Conservation (phyloP, 2,329 filamentous ascomycete species). For the Monosporascus sp. region DNA sequence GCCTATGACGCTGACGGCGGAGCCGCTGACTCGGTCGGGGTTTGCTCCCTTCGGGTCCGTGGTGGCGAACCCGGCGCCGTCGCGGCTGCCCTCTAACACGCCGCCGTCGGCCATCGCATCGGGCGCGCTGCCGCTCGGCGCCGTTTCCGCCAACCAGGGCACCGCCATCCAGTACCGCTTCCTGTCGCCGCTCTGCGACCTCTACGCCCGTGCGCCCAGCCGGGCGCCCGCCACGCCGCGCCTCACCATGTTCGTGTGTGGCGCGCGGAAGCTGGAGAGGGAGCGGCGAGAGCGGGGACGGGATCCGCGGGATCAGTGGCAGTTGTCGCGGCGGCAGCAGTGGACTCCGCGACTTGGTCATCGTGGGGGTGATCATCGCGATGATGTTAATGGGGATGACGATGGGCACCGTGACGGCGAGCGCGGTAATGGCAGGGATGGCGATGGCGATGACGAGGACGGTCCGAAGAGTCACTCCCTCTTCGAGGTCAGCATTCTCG, state of each 20-base stretch:
- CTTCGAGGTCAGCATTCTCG: constrained; percentile 70
- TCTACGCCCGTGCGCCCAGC: constrained; percentile 63
- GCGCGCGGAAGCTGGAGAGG: constrained; percentile 45
- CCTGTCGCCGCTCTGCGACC: constrained; percentile 67
- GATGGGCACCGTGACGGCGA: too few relatives aligned
- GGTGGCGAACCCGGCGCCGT: constrained; percentile 64
- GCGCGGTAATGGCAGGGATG: too few relatives aligned
- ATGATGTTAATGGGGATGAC: too few relatives aligned
- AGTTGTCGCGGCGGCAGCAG: constrained; percentile 12
- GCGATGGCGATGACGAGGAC: too few relatives aligned
- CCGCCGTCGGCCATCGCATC: constrained; percentile 18
- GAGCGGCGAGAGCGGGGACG: constrained; percentile 12
- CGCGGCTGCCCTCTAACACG: constrained; percentile 40
- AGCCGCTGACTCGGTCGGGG: constrained; percentile 59
- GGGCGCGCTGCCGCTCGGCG: constrained; percentile 36
- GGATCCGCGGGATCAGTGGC: not conserved
- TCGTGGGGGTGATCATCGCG: too few relatives aligned
- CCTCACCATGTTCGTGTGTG: constrained; percentile 88
- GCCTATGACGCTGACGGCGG: constrained; percentile 46
- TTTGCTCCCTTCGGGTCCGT: constrained; percentile 83
- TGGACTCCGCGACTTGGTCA: constrained; percentile 1
- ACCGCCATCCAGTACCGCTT: constrained; percentile 81
- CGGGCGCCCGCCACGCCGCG: constrained; percentile 51
- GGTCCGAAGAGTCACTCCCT: constrained; percentile 13
- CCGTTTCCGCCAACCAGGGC: constrained; percentile 73